A percentile compares a stretch with the other conserved stretches of the same genome.
These are phyloP conservation scores for Calvatia gigantea DNA, from an alignment of 768 basidiomycete species.

Conservation along the genomic window DNA sequence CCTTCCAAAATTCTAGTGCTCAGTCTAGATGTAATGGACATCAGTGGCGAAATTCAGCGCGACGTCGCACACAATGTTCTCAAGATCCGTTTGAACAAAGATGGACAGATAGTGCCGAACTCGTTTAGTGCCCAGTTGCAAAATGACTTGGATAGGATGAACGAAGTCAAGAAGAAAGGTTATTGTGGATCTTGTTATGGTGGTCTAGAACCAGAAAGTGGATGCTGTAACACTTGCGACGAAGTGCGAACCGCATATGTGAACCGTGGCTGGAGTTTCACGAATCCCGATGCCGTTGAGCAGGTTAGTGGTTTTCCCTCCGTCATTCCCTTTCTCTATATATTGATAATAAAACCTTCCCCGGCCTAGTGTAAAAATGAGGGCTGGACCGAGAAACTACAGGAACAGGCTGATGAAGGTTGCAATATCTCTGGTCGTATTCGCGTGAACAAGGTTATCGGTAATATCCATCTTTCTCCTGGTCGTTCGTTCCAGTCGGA, in stretches of 20 bases:
- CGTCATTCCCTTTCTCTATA: neutral
- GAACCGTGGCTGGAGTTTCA: conserved; percentile 93
- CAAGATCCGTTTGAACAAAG: conserved; percentile 70
- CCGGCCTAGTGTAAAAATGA: conserved; percentile 77
- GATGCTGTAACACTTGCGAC: conserved; percentile 97
- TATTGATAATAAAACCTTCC: neutral
- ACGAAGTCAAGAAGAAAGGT: conserved; percentile 49
- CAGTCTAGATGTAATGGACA: conserved; percentile 97
- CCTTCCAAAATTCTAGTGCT: conserved; percentile 56
- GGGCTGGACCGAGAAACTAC: conserved; percentile 92
- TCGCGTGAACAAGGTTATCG: conserved; percentile 95
- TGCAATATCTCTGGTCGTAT: conserved; percentile 92
- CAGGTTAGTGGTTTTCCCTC: conserved; percentile 54
- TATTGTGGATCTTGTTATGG: conserved; percentile 99
- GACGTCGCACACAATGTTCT: conserved; percentile 87
- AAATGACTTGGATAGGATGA: conserved; percentile 85
- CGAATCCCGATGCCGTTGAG: conserved; percentile 85
- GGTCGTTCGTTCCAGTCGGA: conserved; percentile 93
- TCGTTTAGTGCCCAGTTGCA: conserved; percentile 60
- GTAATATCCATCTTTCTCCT: conserved; percentile 92
- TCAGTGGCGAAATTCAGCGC: conserved; percentile 91
- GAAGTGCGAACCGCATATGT: conserved; percentile 89
- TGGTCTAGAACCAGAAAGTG: conserved; percentile 65
- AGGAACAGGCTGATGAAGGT: conserved; percentile 89
- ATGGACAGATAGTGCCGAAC: conserved; percentile 57